These are phyloP conservation scores for Aristolochia fimbriata DNA, from an alignment of 164 flowering plant genomes.

Conservation along the genomic window DNA sequence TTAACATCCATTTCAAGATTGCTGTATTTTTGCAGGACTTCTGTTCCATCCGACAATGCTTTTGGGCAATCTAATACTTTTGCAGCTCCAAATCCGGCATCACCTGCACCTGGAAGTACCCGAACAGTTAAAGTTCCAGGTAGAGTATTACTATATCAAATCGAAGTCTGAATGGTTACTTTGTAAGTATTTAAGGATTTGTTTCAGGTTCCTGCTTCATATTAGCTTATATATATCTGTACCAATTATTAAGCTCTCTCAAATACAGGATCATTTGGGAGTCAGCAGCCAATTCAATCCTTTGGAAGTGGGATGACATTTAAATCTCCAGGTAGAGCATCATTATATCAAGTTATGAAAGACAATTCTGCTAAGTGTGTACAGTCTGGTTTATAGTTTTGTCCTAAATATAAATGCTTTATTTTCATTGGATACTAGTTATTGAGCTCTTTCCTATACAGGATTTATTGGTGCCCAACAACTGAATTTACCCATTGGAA, in stretches of 20 bases:
- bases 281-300: too few species aligned
- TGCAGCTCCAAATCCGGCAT: constrained; percentile 17
- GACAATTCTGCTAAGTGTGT: too few species aligned
- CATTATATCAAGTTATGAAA: too few species aligned
- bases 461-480: constrained; percentile 19
- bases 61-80: constrained; percentile 28
- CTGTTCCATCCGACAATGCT: constrained; percentile 26
- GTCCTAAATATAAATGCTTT: not conserved
- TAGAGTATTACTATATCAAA: constrained; percentile 2
- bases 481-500: constrained; percentile 23
- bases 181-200: too few species aligned
- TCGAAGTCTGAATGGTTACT: too few species aligned
- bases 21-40: constrained; percentile 24
- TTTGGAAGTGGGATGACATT: too few species aligned
- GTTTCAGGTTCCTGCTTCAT: too few species aligned
- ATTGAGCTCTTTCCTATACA: constrained; percentile 4
- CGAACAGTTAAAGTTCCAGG: constrained; percentile 27
- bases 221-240: too few species aligned
- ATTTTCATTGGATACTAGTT: not conserved
- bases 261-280: too few species aligned
- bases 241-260: too few species aligned
- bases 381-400: not conserved
- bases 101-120: constrained; percentile 23
- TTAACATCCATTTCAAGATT: not conserved
- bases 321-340: too few species aligned